Base-by-base conservation (phyloP, 2,329 filamentous ascomycete genomes). In the Exophiala dermatitidis region DNA sequence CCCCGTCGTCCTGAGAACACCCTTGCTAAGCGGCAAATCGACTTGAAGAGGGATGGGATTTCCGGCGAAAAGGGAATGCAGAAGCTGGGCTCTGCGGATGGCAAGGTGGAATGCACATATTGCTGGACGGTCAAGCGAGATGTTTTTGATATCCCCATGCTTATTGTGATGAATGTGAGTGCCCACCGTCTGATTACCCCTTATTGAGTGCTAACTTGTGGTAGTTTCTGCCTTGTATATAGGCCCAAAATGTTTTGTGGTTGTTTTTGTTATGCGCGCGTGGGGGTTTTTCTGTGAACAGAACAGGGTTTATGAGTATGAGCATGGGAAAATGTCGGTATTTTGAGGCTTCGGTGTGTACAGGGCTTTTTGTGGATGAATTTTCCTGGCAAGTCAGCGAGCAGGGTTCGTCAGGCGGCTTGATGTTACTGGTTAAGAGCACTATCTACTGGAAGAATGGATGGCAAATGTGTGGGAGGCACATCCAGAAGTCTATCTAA, bases 101-200 rank as follows among this genome's bases (percentile, higher is more conserved):
- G 90, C 50, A 90, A 93, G 71, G 86, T 97, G 53, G 88, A 95
- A 67, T 96, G 90, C 74, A 90, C 87, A 64, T 95, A 94, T 72
- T 95, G 88, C 74, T 97, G 91, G 90, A 91, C 88, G 59, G 90
- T 97, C 58, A 95, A 95, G 74, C 80, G 91, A 59, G 93, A 98
- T 70, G 88, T 93, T 38, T 97, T 97, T 73, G 91, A 97, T 73
- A 95, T 97, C 70, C 93, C 93, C 26, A 95, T 96, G 89, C 78
- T 97, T 74, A 94, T 97, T 70, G 88, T 96, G 66, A 91, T 97
- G 76, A 96, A 96, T 74, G 93, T 96, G 70, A 85, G 90, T 84
- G 5, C 29, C 19, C 29, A 42, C 9, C 8, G n/a, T 26, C 5
- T 5, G 33, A 19, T 19, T 19, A 19, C 19, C 26, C 29, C 7